Evolutionary conservation across 257 asterid genomes (phyloP), one percentile per base, ranked within the genome.

Genomic region (Echites panduratus): DNA sequence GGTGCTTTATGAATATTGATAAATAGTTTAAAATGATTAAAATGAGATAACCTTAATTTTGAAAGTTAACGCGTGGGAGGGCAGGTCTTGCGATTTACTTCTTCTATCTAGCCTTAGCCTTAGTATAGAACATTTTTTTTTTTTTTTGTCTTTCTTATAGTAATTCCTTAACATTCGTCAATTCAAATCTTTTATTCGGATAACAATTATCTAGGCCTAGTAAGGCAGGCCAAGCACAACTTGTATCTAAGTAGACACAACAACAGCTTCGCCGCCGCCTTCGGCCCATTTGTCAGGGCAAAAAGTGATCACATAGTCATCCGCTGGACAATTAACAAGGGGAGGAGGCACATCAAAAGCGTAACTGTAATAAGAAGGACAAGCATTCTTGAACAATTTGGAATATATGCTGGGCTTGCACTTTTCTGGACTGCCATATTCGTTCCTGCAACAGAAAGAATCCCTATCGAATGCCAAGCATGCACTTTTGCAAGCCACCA

Each of bases 401-500:
- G 98, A 93, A 35, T 90, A 93, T 68, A 79, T 48, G 41, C 66
- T 86, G 0, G 97, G 91, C 79, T 75, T 79, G 79, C 98, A 93
- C 73, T 79, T 89, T 0, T 76, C 89, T 10, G 92, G 96, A 44
- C 84, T 84, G 8, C 90, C 88, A 52, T 81, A 88, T 43, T 74
- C 81, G 43, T 88, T 91, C 83, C 94, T 77, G 78, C 98, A 93
- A 49, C 98, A 93, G 69, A 86, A 93, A 2, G 79, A 40, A 48
- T 93, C 98, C 1, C 45, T 75, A 67, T 88, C 75, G 75, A 82
- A 93, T 6, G 96, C 97, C 85, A 90, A 79, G 22, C 98, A 93
- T 53, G 89, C 98, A 47, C 97, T 93, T 73, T 82, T 85, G 70
- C 98, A 93, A 24, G 97, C 98, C 82, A 88, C 94, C 7, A 93